Evolutionary conservation across 768 basidiomycete genomes (phyloP).

Genomic region (Hemileccinum rubropunctum): DNA sequence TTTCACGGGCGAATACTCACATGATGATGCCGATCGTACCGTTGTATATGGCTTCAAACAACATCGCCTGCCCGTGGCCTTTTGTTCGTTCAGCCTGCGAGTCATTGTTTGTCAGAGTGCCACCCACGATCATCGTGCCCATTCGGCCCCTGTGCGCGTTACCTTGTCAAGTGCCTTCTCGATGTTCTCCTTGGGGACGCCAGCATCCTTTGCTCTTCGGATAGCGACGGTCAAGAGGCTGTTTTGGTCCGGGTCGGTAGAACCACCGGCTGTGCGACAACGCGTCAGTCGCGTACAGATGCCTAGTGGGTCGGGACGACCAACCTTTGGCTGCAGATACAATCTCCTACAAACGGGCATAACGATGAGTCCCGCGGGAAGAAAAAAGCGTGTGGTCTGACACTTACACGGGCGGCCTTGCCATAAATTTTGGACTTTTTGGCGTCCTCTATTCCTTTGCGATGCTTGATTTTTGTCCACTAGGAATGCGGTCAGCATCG

Average conservation of each 20-base stretch:
- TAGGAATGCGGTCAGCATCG: constrained; percentile 24
- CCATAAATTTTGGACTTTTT: constrained; percentile 58
- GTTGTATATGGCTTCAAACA: constrained; percentile 60
- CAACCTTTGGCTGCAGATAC: constrained; percentile 57
- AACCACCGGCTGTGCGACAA: constrained; percentile 48
- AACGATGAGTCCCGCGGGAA: constrained; percentile 2
- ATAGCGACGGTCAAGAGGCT: constrained; percentile 49
- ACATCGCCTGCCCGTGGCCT: constrained; percentile 45
- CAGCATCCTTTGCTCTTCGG: constrained; percentile 53
- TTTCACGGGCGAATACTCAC: constrained; percentile 37
- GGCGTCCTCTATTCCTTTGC: constrained; percentile 62
- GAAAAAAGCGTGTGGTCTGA: neutral
- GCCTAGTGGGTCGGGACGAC: constrained; percentile 10
- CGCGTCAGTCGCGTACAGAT: neutral
- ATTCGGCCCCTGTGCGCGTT: neutral
- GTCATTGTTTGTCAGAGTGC: neutral
- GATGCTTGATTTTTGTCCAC: constrained; percentile 80
- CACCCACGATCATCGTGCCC: neutral
- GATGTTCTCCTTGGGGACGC: constrained; percentile 69
- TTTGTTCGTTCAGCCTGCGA: constrained; percentile 48
- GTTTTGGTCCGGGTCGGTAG: constrained; percentile 54
- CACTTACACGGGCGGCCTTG: constrained; percentile 52
- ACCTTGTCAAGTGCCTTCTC: constrained; percentile 61
- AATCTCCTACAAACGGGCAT: constrained; percentile 50
- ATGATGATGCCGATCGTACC: constrained; percentile 63